Evolutionary conservation across 208 protist species (phyloP).

Genomic region (Leishmania major): DNA sequence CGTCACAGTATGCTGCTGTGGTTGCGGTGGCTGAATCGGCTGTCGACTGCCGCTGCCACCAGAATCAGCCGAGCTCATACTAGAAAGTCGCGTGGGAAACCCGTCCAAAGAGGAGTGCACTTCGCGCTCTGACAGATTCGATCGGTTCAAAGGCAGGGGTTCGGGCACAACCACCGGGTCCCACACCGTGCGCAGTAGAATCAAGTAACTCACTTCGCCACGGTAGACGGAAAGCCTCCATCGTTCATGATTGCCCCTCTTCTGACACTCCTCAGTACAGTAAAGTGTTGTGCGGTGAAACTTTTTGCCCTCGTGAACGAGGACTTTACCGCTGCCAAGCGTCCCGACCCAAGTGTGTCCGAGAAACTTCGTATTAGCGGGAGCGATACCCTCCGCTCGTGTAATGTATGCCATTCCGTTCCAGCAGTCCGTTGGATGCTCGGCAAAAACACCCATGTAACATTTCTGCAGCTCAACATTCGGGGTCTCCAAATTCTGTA

Average conservation of each 20-base stretch:
- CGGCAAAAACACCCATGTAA: slow-evolving; percentile 66
- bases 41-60: slow-evolving; percentile 21
- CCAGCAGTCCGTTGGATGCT: slow-evolving; percentile 63
- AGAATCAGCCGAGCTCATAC: slow-evolving; percentile 33
- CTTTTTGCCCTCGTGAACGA: slow-evolving; percentile 57
- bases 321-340: slow-evolving; percentile 50
- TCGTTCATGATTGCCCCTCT: slow-evolving; percentile 47
- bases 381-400: slow-evolving; percentile 39
- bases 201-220: slow-evolving; percentile 40
- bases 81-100: slow-evolving; percentile 43
- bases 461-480: slow-evolving; percentile 77
- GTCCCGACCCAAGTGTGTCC: slow-evolving; percentile 68
- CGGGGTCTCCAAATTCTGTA: slow-evolving; percentile 54
- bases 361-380: slow-evolving; percentile 54
- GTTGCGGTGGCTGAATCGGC: slow-evolving; percentile 38
- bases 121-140: slow-evolving; percentile 48
- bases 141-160: slow-evolving; percentile 49
- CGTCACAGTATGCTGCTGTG: slow-evolving; percentile 11
- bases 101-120: slow-evolving; percentile 49
- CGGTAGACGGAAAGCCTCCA: slow-evolving; percentile 72
- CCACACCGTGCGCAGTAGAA: slow-evolving; percentile 64
- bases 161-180: slow-evolving; percentile 77
- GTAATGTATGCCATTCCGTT: slow-evolving; percentile 83
- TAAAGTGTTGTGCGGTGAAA: slow-evolving; percentile 66
- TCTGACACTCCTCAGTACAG: slow-evolving; percentile 75